Base-by-base conservation (phyloP, 2,329 filamentous ascomycete genomes). In the Westerdykella ornata region DNA sequence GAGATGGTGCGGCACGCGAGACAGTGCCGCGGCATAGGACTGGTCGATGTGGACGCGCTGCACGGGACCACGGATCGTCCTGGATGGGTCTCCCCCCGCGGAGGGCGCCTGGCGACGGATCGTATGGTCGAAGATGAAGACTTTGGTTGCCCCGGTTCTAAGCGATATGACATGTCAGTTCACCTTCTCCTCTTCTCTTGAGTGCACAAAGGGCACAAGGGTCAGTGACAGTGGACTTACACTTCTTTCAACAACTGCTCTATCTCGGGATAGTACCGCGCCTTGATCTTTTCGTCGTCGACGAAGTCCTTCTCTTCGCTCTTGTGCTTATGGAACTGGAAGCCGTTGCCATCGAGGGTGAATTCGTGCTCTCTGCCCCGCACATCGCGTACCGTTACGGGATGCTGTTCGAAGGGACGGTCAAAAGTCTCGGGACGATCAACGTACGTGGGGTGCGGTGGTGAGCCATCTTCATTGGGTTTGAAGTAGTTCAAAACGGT, bases 81-180 rank as follows among this genome's bases (percentile, higher is more conserved):
- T 47, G 64, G 65, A 47, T 15, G 37, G 28, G 28, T 45, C 51
- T 26, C 22, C 22, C 22, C 8, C 8, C 8, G 22, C 3, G 12
- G 22, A 26, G 3, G 57, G 49, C 6, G 50, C n/a, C 22, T 60
- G 56, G 35, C 72, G 70, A n/a, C 72, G 72, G 52, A 82, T 76
- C 5, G 76, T 80, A 62, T 81, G 77, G 63, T 80, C 76, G 55
- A 82, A 82, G 56, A 81, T 78, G 66, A 77, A 72, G 49, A 80
- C 61, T 16, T 72, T 71, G 2, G 72, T 64, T 13, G 72, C 77
- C 3, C 77, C 78, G 13, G 78, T 81, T 20, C 76, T 79, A 45
- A 31, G 14, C 11, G 15, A 18, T 14, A 38, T 15, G 26, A 37
- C n/a, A 26, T 9, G 7, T 26, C 12, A 26, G 14, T 13, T 13